Evolutionary conservation across 2,329 filamentous ascomycete genomes (phyloP).

Genomic region (Ceratocystis ficicola): DNA sequence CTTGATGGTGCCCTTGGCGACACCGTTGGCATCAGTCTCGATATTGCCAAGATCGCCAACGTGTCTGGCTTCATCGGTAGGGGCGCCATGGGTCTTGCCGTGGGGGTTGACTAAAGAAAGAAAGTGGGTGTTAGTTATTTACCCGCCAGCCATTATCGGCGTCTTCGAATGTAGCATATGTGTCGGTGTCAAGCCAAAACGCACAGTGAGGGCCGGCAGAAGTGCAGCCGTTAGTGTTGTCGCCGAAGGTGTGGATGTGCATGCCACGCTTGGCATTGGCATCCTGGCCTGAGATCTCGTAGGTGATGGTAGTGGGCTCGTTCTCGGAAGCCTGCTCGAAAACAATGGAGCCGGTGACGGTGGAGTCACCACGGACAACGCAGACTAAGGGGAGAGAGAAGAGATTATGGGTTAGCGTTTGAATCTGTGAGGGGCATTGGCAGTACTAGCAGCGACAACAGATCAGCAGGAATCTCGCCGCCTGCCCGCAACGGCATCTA

Average conservation of each 20-base stretch:
- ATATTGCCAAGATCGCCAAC: conserved; percentile 97
- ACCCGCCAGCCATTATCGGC: not conserved
- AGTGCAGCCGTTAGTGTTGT: conserved; percentile 99
- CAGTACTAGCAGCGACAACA: not conserved
- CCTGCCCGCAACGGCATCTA: not conserved
- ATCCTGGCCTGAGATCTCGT: conserved; percentile 86
- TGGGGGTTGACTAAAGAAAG: conserved; percentile 71
- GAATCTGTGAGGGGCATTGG: conserved; percentile 8
- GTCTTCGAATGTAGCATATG: no score
- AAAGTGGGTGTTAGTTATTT: not conserved
- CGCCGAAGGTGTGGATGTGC: conserved; percentile 97
- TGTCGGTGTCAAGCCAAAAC: conserved; percentile 29
- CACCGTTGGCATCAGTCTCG: conserved; percentile 86
- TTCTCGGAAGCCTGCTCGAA: conserved; percentile 86
- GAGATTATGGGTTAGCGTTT: conserved; percentile 10
- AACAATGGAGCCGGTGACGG: conserved; percentile 81
- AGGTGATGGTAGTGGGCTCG: conserved; percentile 72
- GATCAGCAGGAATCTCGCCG: not conserved
- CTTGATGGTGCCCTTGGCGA: conserved; percentile 64
- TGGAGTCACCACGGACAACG: conserved; percentile 95
- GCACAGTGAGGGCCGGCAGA: conserved; percentile 94
- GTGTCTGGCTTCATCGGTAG: conserved; percentile 70
- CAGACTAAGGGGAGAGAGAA: conserved; percentile 51
- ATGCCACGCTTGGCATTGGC: conserved; percentile 93
- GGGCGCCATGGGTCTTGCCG: conserved; percentile 83